A percentile compares a stretch with the other conserved stretches of the same genome.
Conservation (phyloP, 768 basidiomycete genomes). For the Tylopilus cervinicoccineus region DNA sequence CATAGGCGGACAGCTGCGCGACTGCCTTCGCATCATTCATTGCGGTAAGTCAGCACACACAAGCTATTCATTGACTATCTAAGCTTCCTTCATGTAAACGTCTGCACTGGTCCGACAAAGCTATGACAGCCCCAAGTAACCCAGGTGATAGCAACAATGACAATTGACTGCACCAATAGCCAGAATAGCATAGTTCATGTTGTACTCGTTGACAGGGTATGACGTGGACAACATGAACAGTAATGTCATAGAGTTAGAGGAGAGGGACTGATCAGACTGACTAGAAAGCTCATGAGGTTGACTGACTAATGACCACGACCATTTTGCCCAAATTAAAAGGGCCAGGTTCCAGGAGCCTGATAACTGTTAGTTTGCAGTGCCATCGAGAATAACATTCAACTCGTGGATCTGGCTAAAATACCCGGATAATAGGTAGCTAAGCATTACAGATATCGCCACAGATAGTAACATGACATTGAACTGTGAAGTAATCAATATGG, state of each 20-base stretch:
- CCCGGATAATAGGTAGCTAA: constrained; percentile 54
- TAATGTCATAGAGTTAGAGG: constrained; percentile 29
- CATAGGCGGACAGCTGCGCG: no score
- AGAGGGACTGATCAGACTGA: constrained; percentile 20
- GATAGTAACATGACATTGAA: constrained; percentile 57
- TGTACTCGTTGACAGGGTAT: constrained; percentile 42
- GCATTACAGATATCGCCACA: constrained; percentile 54
- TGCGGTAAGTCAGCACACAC: not conserved
- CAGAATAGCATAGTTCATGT: constrained; percentile 59
- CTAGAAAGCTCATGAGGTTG: constrained; percentile 45
- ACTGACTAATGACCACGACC: constrained; percentile 50
- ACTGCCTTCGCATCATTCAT: not conserved
- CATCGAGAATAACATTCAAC: constrained; percentile 9
- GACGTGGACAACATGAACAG: constrained; percentile 56
- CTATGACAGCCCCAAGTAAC: constrained; percentile 41
- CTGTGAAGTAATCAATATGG: constrained; percentile 18
- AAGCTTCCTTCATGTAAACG: constrained; percentile 14
- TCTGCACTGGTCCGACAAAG: constrained; percentile 46
- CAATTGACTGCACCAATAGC: constrained; percentile 44
- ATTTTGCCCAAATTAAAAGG: constrained; percentile 51
- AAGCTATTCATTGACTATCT: not conserved
- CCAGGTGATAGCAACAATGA: constrained; percentile 47
- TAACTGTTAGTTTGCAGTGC: not conserved
- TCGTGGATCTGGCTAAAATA: constrained; percentile 52
- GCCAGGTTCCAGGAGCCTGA: constrained; percentile 43